These are phyloP conservation scores for Podaxis pistillaris DNA, from an alignment of 768 basidiomycete genomes.

Conservation along the genomic window DNA sequence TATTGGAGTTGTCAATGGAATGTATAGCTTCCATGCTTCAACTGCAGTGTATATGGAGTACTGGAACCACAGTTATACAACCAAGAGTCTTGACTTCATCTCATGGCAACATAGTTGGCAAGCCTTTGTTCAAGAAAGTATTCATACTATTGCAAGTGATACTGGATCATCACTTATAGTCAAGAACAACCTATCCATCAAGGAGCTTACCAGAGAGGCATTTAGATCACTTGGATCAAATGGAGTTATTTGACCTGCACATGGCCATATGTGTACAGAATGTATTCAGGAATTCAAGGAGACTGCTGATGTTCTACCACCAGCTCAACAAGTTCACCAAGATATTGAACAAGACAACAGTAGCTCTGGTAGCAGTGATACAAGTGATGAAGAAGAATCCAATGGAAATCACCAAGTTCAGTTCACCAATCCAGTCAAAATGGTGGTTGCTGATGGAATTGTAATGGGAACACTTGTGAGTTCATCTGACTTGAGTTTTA, in stretches of 20 bases:
- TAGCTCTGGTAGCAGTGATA: background rate
- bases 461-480: conserved; percentile 12
- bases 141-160: background rate
- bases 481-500: background rate
- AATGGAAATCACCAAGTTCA: conserved; percentile 8
- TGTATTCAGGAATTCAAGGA: conserved; percentile 16
- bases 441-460: conserved; percentile 18
- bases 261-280: conserved; percentile 14
- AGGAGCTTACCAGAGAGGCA: conserved; percentile 15
- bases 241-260: conserved; percentile 15
- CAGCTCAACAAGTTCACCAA: background rate
- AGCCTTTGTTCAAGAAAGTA: conserved; percentile 13
- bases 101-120: conserved; percentile 4
- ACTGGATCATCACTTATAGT: background rate
- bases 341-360: background rate
- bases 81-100: background rate
- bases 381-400: background rate
- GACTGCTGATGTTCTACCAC: background rate
- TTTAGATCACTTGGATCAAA: conserved; percentile 11
- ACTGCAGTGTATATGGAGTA: conserved; percentile 17
- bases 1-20: conserved; percentile 15
- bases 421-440: conserved; percentile 9
- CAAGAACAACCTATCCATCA: conserved; percentile 10
- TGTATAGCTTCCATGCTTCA: conserved; percentile 19
- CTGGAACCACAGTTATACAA: conserved; percentile 16